Base-by-base conservation (phyloP, 2,329 filamentous ascomycete genomes). In the Trichoderma koningii region DNA sequence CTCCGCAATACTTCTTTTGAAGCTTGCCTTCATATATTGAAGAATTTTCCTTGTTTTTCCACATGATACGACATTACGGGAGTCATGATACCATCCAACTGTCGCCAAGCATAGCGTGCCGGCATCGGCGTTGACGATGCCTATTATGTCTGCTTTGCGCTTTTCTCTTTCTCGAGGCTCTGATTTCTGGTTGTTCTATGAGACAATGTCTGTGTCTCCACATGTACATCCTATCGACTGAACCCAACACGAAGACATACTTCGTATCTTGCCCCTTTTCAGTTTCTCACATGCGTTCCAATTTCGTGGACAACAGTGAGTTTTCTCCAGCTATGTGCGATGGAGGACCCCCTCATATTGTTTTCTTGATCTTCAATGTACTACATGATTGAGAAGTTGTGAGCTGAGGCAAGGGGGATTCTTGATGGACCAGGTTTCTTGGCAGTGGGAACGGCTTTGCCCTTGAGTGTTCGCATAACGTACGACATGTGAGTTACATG, bases 91-190 rank as follows among this genome's bases (percentile, higher is more conserved):
- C 44, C 38, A 45, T 23, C 26, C 17, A 19, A 21, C n/a, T 56
- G 55, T 56, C 57, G 44, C 34, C 44, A 10, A 44, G 47, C 57
- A 61, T 61, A 34, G 57, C 23, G 38, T 61, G n/a, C 30, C n/a
- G 21, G 5, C 38, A 42, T 38, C 28, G 21, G 34, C 17, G 19
- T 60, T 38, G 38, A 50, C 21, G 45, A 51, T n/a, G n/a, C 34
- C 15, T 44, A 21, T 26, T n/a, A 17, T 26, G 15, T 61, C 7
- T 61, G 38, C 21, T 23, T 42, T 23, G 30, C 52, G 21, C 7
- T 12, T 14, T 51, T n/a, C 14, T 19, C 48, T 51, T 21, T 52
- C 17, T n/a, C n/a, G n/a, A 17, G 12, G 48, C 47, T 44, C 26
- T 17, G 34, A 52, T 10, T 2, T 52, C 26, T 4, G 26, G 34